A percentile compares a stretch with the other conserved stretches of the same genome.
phyloP scores from a whole-genome alignment of 768 basidiomycete species.

The Imleria badia region DNA sequence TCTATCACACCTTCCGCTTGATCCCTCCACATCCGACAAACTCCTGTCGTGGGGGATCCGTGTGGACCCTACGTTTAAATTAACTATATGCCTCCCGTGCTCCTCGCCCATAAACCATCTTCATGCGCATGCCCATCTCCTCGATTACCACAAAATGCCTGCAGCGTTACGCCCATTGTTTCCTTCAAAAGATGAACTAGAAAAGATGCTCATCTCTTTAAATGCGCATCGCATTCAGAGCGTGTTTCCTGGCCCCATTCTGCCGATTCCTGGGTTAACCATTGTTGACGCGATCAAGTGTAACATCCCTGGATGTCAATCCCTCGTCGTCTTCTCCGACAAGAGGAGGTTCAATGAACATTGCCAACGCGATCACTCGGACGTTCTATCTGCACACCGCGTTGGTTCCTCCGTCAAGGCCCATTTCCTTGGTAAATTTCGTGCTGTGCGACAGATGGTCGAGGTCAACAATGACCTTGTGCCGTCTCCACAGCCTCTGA shows the following conservation, averaged over 20 bases:
- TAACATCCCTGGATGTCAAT: not conserved
- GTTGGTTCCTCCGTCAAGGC: no score
- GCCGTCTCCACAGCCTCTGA: no score
- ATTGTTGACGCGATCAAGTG: not conserved
- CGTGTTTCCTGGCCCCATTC: not conserved
- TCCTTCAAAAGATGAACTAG: not conserved
- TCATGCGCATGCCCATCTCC: not conserved
- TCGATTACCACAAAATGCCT: not conserved
- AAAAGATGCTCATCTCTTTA: not conserved
- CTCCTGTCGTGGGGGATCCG: not conserved
- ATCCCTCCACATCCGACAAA: not conserved
- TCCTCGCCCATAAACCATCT: not conserved
- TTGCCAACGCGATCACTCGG: not conserved
- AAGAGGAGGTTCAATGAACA: not conserved
- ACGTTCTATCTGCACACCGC: no score
- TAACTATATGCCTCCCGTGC: not conserved
- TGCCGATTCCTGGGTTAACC: not conserved
- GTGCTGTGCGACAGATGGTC: no score
- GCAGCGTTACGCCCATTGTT: not conserved
- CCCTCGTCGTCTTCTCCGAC: not conserved
- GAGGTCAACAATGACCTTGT: no score
- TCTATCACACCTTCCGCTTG: no score
- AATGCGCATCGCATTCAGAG: not conserved
- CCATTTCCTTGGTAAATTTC: no score
- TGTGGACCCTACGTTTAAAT: not conserved